These are phyloP conservation scores for Aspergillus chevalieri DNA, from an alignment of 2,329 filamentous ascomycete genomes.

Conservation along the genomic window DNA sequence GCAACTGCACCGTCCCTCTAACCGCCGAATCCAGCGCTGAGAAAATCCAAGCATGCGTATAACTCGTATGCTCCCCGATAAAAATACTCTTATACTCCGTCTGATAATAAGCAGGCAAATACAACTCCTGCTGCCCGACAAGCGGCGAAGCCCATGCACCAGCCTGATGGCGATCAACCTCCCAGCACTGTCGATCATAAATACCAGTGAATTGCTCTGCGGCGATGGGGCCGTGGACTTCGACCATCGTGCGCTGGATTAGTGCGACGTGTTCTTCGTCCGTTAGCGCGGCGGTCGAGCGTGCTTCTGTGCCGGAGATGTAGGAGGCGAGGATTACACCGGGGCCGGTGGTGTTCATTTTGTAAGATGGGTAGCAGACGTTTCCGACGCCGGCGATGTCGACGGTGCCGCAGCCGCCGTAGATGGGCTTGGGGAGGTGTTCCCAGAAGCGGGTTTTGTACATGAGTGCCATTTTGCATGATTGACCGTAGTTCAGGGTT, in stretches of 20 bases:
- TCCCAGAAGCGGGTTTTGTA: constrained; percentile 62
- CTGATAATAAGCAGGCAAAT: constrained; percentile 66
- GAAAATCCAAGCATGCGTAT: constrained; percentile 55
- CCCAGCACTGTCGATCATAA: constrained; percentile 62
- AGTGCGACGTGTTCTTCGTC: constrained; percentile 51
- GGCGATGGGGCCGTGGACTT: constrained; percentile 59
- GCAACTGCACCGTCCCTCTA: constrained; percentile 57
- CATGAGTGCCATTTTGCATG: constrained; percentile 58
- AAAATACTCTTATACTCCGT: constrained; percentile 66
- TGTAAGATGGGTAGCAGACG: constrained; percentile 33
- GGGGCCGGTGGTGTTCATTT: constrained; percentile 30
- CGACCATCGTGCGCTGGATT: constrained; percentile 59
- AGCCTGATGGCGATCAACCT: constrained; percentile 54
- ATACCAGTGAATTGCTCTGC: constrained; percentile 59
- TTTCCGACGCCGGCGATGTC: constrained; percentile 25
- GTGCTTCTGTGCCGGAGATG: constrained; percentile 20
- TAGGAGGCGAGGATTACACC: constrained; percentile 42
- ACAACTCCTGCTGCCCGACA: constrained; percentile 62
- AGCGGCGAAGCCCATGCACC: constrained; percentile 58
- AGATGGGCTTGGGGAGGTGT: constrained; percentile 50
- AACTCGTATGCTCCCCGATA: constrained; percentile 62
- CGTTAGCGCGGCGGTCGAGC: constrained; percentile 18
- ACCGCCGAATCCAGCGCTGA: constrained; percentile 63
- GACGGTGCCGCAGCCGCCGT: constrained; percentile 46
- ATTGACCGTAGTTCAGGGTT: constrained; percentile 45